A percentile compares a stretch with the other conserved stretches of the same genome.
These are phyloP conservation scores for Gastrolobium bilobum DNA, from an alignment of 306 rosid genomes.

Conservation along the genomic window DNA sequence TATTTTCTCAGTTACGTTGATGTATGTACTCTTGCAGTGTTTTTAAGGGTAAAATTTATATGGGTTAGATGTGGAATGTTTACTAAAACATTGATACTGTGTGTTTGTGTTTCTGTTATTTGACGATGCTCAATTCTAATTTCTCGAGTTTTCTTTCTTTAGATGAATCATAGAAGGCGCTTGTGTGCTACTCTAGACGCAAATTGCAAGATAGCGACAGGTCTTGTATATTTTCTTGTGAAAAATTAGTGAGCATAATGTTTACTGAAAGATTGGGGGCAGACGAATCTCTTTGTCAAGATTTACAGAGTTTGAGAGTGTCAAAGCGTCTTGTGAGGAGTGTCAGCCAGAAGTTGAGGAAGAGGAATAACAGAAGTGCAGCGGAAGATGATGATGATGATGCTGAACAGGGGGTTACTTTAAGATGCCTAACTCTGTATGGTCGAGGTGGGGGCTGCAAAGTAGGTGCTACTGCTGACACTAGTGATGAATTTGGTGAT, in stretches of 20 bases:
- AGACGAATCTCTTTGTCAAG: slow-evolving; percentile 70
- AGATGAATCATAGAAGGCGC: slow-evolving; percentile 49
- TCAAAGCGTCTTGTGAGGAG: slow-evolving; percentile 89
- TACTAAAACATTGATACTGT: not conserved
- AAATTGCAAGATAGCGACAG: slow-evolving; percentile 53
- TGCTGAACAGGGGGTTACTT: slow-evolving; percentile 68
- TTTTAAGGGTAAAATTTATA: slow-evolving; percentile 15
- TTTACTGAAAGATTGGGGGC: slow-evolving; percentile 63
- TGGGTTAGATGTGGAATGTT: slow-evolving; percentile 24
- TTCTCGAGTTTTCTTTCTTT: slow-evolving; percentile 42
- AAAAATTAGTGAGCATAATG: slow-evolving; percentile 64
- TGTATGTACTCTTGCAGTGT: not conserved
- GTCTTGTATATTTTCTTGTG: slow-evolving; percentile 42
- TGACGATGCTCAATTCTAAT: slow-evolving; percentile 43
- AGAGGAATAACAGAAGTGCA: slow-evolving; percentile 64
- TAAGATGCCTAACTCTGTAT: slow-evolving; percentile 83
- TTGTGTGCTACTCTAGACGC: slow-evolving; percentile 41
- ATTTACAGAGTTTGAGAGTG: slow-evolving; percentile 77
- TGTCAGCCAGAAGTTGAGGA: slow-evolving; percentile 90
- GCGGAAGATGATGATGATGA: slow-evolving; percentile 66
- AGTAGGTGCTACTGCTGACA: slow-evolving; percentile 87
- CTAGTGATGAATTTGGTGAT: slow-evolving; percentile 82
- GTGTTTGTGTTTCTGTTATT: slow-evolving; percentile 40
- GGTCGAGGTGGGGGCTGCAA: slow-evolving; percentile 96
- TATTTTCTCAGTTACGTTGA: not conserved